A percentile compares a stretch with the other conserved stretches of the same genome.
Conservation (phyloP, 2,329 filamentous ascomycete species). For the Alternaria hordeiaustralica region DNA sequence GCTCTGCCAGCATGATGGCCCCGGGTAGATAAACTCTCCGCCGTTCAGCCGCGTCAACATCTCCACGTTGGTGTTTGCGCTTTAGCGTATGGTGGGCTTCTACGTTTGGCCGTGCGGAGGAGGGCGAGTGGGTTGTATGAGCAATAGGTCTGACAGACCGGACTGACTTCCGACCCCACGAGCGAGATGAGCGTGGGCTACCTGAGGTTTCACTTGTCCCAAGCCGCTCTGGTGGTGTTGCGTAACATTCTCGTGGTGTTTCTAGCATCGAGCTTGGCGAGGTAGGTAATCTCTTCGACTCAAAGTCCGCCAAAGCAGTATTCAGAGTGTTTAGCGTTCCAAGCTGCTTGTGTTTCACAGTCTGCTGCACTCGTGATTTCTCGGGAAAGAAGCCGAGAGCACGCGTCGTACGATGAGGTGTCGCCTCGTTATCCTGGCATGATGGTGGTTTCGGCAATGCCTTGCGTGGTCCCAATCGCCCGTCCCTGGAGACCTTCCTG, state of each 20-base stretch:
- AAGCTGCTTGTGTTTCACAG: constrained; percentile 28
- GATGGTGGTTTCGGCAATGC: neutral
- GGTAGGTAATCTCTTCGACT: constrained; percentile 19
- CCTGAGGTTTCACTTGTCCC: constrained; percentile 10
- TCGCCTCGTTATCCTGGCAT: neutral
- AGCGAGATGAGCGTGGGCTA: constrained; percentile 10
- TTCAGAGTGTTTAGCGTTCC: constrained; percentile 32
- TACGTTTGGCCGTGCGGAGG: constrained; percentile 20
- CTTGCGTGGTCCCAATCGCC: constrained; percentile 1
- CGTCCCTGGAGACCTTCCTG: constrained; percentile 4
- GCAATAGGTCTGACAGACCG: constrained; percentile 16
- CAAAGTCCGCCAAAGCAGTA: constrained; percentile 28
- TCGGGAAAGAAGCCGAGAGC: constrained; percentile 18
- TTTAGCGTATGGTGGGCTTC: neutral
- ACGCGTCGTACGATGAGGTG: neutral
- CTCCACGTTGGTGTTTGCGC: neutral
- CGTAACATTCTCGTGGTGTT: constrained; percentile 42
- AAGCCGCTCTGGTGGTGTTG: constrained; percentile 10
- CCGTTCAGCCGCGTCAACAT: constrained; percentile 4
- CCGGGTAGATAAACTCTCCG: constrained; percentile 50
- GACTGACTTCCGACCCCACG: constrained; percentile 14
- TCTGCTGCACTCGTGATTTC: constrained; percentile 31
- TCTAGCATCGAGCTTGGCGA: constrained; percentile 37
- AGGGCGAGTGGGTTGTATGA: constrained; percentile 10
- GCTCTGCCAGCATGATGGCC: constrained; percentile 49